phyloP scores from a whole-genome alignment of 352 stramenopile genomes.

The Phytopythium mirpurense region DNA sequence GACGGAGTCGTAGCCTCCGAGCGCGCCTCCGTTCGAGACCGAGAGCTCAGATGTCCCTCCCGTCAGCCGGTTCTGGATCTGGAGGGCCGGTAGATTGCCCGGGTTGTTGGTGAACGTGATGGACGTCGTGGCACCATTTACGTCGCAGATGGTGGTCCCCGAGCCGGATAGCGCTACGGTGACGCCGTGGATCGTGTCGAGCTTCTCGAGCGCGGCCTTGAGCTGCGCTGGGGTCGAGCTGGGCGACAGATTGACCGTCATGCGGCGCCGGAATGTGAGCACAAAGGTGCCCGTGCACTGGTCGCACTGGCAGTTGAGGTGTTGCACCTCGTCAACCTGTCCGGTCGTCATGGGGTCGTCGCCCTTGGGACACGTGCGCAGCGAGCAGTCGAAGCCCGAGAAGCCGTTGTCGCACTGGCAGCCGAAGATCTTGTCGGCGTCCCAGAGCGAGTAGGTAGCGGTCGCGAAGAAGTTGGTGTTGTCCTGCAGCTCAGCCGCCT shows the following conservation, averaged over 20 bases:
- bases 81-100: slow-evolving; percentile 40
- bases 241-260: slow-evolving; percentile 45
- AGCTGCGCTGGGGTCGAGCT: slow-evolving; percentile 29
- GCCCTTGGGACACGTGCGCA: slow-evolving; percentile 77
- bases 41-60: slow-evolving; percentile 9
- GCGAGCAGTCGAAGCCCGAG: slow-evolving; percentile 80
- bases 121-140: slow-evolving; percentile 28
- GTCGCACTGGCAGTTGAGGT: slow-evolving; percentile 58
- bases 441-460: slow-evolving; percentile 65
- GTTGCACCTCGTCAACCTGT: slow-evolving; percentile 78
- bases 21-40: slow-evolving; percentile 10
- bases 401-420: slow-evolving; percentile 90
- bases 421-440: slow-evolving; percentile 78
- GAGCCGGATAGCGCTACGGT: slow-evolving; percentile 19
- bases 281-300: slow-evolving; percentile 60
- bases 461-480: slow-evolving; percentile 58
- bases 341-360: slow-evolving; percentile 78
- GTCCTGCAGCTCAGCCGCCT: slow-evolving; percentile 49
- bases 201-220: slow-evolving; percentile 43
- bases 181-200: slow-evolving; percentile 54
- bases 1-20: neutral
- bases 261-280: slow-evolving; percentile 43
- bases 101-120: slow-evolving; percentile 77
- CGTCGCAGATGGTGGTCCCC: slow-evolving; percentile 27
- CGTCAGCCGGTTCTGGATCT: slow-evolving; percentile 41